Evolutionary conservation across 169 alveolate genomes (phyloP).

Genomic region (Theileria annulata): DNA sequence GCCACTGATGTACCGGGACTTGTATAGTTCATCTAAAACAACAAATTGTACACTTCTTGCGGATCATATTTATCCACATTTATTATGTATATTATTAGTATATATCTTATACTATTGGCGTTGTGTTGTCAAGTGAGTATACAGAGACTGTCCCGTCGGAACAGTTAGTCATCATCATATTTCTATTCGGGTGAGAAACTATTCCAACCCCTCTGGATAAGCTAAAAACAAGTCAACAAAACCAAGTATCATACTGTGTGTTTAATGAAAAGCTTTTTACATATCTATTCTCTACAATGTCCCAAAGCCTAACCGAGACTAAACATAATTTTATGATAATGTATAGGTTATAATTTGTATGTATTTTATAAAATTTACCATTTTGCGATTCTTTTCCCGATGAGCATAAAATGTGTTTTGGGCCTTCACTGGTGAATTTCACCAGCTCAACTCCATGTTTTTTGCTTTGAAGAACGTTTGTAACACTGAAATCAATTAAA

Average conservation of each 20-base stretch:
- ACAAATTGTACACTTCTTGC: background rate
- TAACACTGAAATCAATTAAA: constrained; percentile 18
- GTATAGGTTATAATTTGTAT: background rate
- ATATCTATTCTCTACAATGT: constrained; percentile 60
- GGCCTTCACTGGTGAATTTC: constrained; percentile 50
- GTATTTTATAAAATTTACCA: constrained; percentile 15
- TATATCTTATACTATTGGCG: constrained; percentile 49
- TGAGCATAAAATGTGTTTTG: constrained; percentile 55
- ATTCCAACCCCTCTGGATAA: constrained; percentile 51
- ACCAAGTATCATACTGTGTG: constrained; percentile 37
- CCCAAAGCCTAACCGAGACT: constrained; percentile 65
- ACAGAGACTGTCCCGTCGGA: constrained; percentile 26
- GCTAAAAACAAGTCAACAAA: constrained; percentile 1
- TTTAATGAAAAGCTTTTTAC: constrained; percentile 43
- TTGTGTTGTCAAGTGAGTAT: constrained; percentile 35
- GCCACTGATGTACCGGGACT: constrained; percentile 37
- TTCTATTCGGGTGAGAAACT: constrained; percentile 58
- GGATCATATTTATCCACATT: background rate
- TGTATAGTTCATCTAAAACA: constrained; percentile 22
- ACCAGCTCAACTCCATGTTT: constrained; percentile 66
- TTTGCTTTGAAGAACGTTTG: constrained; percentile 64
- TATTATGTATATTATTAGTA: background rate
- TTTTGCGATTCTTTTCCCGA: constrained; percentile 39
- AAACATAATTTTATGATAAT: background rate
- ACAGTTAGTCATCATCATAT: constrained; percentile 49